Conservation (phyloP, 169 alveolate species). For the Plasmodium vivax region DNA sequence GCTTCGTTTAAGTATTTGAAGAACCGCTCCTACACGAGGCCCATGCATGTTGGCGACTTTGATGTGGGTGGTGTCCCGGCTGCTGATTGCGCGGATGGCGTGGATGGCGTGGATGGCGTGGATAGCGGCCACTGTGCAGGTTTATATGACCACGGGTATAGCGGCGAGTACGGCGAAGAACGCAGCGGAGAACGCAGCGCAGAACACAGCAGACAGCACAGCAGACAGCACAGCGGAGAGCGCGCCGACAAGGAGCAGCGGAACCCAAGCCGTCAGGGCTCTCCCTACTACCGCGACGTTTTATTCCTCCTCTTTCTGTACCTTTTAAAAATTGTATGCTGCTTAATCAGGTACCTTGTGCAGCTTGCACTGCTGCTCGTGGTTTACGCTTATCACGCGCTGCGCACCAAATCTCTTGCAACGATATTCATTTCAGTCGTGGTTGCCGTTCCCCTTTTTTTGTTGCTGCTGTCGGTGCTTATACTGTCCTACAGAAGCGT, state of each 20-base stretch:
- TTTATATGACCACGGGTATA: not conserved
- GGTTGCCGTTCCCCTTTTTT: constrained; percentile 11
- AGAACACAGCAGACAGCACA: not conserved
- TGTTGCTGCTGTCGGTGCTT: constrained; percentile 10
- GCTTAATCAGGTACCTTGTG: constrained; percentile 2
- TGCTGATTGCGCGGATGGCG: not conserved
- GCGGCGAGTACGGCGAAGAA: not conserved
- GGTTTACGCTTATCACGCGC: not conserved
- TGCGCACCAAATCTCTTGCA: not conserved
- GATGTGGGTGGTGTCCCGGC: not conserved
- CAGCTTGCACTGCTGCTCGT: not conserved
- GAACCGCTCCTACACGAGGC: constrained; percentile 47
- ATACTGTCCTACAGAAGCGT: constrained; percentile 50
- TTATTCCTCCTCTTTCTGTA: constrained; percentile 16
- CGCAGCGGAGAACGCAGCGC: not conserved
- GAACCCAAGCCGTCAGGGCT: not conserved
- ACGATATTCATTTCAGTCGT: constrained; percentile 13
- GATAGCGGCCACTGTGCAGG: not conserved
- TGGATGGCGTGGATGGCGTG: not conserved
- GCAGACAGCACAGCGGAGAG: not conserved
- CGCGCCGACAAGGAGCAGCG: not conserved
- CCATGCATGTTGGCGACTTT: constrained; percentile 56
- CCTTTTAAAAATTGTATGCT: constrained; percentile 19
- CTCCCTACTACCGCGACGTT: not conserved
- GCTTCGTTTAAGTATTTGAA: constrained; percentile 5